A percentile compares a stretch with the other conserved stretches of the same genome.
Evolutionary conservation across 2,329 filamentous ascomycete species (phyloP).

Genomic region (Ploettnerulaceae sp.): DNA sequence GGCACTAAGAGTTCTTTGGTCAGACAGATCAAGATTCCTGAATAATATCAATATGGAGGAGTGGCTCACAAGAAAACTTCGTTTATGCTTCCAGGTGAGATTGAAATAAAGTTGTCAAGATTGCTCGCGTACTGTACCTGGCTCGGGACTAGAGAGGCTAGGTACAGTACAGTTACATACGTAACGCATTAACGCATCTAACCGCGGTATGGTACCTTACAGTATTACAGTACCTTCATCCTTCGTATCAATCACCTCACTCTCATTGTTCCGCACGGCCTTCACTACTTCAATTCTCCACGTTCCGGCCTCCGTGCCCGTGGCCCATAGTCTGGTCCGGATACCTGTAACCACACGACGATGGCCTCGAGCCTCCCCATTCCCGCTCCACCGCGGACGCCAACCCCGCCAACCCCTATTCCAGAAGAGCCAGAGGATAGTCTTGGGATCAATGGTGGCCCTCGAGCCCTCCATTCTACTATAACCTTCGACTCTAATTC

Average conservation of each 20-base stretch:
- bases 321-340: not conserved
- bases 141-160: not conserved
- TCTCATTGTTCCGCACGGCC: not conserved
- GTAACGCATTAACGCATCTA: conserved; percentile 19
- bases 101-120: conserved; percentile 20
- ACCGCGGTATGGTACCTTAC: too few species aligned
- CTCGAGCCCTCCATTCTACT: conserved; percentile 28
- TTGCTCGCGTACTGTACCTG: conserved; percentile 16
- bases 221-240: conserved; percentile 8
- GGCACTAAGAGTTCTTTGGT: too few species aligned
- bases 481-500: conserved; percentile 40
- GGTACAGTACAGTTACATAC: too few species aligned
- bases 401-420: conserved; percentile 53
- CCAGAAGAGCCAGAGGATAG: conserved; percentile 35
- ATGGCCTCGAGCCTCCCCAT: conserved; percentile 59
- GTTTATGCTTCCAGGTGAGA: too few species aligned
- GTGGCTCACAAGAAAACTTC: too few species aligned
- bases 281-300: not conserved
- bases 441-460: conserved; percentile 22
- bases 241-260: conserved; percentile 1
- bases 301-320: not conserved
- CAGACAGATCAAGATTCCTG: not conserved
- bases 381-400: conserved; percentile 57
- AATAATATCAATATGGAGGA: not conserved
- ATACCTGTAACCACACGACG: conserved; percentile 1